Evolutionary conservation across 495 filamentous ascomycete genomes (phyloP).

Genomic region (Physcia stellaris): DNA sequence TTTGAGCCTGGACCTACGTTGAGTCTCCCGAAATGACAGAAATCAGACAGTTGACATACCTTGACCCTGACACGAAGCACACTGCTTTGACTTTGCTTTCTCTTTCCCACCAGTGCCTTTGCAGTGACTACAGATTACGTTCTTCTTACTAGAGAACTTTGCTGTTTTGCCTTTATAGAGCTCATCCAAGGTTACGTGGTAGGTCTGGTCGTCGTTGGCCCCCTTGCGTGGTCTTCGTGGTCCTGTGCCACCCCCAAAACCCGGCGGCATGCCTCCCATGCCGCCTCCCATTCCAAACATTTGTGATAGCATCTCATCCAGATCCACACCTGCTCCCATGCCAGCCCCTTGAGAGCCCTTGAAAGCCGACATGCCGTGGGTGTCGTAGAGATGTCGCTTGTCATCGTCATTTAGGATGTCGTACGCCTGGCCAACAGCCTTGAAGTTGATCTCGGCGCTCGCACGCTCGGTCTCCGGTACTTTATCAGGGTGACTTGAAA

Average conservation of each 20-base stretch:
- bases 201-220: constrained; percentile 74
- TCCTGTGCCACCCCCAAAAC: constrained; percentile 29
- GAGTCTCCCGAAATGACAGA: constrained; percentile 3
- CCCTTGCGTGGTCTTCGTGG: constrained; percentile 55
- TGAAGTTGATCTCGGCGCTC: constrained; percentile 80
- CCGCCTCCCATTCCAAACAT: constrained; percentile 72
- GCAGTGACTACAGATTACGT: constrained; percentile 74
- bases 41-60: constrained; percentile 31
- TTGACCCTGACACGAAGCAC: constrained; percentile 65
- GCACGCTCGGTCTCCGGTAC: constrained; percentile 75
- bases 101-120: constrained; percentile 86
- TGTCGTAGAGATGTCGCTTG: constrained; percentile 81
- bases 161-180: constrained; percentile 98
- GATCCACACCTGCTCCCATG: constrained; percentile 57
- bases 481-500: constrained; percentile 88
- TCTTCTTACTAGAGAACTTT: constrained; percentile 86
- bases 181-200: constrained; percentile 81
- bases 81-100: constrained; percentile 74
- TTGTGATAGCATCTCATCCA: constrained; percentile 81
- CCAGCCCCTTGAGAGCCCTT: constrained; percentile 52
- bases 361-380: constrained; percentile 91
- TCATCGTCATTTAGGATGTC: constrained; percentile 96
- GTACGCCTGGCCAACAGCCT: constrained; percentile 81
- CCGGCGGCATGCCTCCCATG: constrained; percentile 33
- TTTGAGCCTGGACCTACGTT: constrained; percentile 38